Base-by-base conservation (phyloP, 345 rosid species). In the Populus nigra region DNA sequence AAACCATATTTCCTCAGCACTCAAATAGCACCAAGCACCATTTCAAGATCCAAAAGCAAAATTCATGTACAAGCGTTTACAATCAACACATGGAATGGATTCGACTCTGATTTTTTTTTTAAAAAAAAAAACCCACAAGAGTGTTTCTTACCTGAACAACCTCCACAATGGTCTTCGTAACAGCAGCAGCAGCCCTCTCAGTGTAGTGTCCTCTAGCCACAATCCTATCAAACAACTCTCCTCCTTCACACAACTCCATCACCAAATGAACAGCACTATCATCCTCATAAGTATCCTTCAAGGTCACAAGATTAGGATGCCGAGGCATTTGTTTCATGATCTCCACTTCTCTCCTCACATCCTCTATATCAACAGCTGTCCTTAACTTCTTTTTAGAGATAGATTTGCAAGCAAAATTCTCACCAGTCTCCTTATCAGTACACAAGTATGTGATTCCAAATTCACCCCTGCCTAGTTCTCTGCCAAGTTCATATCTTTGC, bases 131-230 rank as follows among this genome's bases (percentile, higher is more conserved):
- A 53, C 18, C n/a, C 23, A 20, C 59, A 53, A 53, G 23, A 53
- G 10, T 20, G 25, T 69, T 23, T 43, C 27, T 71, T 36, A 82
- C 82, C 85, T 82, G 79, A 82, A 82, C 85, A 65, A 82, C 85
- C 77, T 82, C 85, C n/a, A 82, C 82, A 75, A 82, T 82, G 65
- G 85, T 82, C 79, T 78, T 82, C 33, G 85, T 82, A 35, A 82
- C 82, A 3, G 45, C 67, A 67, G 85, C 85, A 72, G 85, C 85
- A 75, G 85, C 85, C 72, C 85, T 78, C 61, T 82, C 85, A 5
- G 85, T 82, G 74, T 82, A 82, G 79, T 78, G 85, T 17, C 85
- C 85, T 78, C 85, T 71, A 35, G 82, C 82, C 29, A 82, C 85
- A 59, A 82, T 82, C 73, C 85, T 72, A 23, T 82, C 82, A 71